Base-by-base conservation (phyloP, 1,139 yeast species). In the Candida labiduridarum region DNA sequence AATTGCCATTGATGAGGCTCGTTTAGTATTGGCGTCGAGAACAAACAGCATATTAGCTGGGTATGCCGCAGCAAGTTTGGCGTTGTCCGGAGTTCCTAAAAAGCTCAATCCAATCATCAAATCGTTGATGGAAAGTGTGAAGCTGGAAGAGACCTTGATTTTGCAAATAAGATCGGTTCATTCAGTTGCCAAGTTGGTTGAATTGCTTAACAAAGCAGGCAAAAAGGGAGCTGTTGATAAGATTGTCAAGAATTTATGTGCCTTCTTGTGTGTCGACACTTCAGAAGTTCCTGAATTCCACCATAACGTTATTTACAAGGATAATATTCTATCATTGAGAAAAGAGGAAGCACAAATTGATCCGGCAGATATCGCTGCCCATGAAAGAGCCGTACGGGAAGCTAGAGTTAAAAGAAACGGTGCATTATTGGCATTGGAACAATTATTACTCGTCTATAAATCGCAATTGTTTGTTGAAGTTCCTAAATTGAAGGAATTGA, bases 261-360 rank as follows among this genome's bases (percentile, higher is more conserved):
- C 96, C 1, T 94, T 94, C 64, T 67, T 94, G 45, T 94, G 99
- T 72, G 97, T 92, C 40, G 99, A 94, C 65, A 90, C 97, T 0
- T 82, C 95, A 5, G 98, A 92, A 65, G 97, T 94, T 34, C 99
- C 99, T 2, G 98, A 91, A 62, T 94, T 89, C 63, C 78, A 79
- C 31, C 87, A 89, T 45, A 88, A 89, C 62, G 79, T 81, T 45
- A 71, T 71, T 11, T 76, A 78, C 51, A 78, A 71, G 31, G 84
- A 82, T 49, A 74, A 74, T 16, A 86, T 94, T 36, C 71, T 92
- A 49, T 89, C 97, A 1, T 76, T 92, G 59, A 78, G 84, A 50
- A 89, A 89, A 59, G 97, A 91, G 61, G 96, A 89, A 57, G 83
- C 85, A 5, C 79, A 79, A 50, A 77, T 85, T 1, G 91, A 87